These are phyloP conservation scores for Podila minutissima DNA, from an alignment of 192 early-diverging fungal genomes.

Conservation along the genomic window DNA sequence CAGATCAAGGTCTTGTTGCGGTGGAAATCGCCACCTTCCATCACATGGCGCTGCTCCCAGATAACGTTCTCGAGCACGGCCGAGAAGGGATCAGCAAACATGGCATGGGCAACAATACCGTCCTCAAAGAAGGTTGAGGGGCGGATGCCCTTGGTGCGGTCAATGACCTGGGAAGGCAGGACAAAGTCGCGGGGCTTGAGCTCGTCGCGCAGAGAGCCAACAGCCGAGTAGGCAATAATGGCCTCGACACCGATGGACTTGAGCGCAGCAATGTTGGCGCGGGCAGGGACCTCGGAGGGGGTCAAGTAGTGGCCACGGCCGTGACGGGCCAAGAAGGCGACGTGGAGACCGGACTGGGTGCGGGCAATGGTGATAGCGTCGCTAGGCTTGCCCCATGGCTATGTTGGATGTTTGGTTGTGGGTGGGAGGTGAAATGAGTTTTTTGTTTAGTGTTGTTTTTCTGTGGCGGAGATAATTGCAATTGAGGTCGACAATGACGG, in stretches of 20 bases:
- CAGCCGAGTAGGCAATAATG: constrained; percentile 96
- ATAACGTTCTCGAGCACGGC: constrained; percentile 77
- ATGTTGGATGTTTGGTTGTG: background rate
- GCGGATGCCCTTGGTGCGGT: constrained; percentile 97
- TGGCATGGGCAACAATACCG: constrained; percentile 90
- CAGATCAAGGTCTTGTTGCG: constrained; percentile 87
- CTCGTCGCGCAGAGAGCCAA: constrained; percentile 94
- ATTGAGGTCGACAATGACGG: background rate
- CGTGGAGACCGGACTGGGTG: constrained; percentile 75
- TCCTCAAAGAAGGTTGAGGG: constrained; percentile 93
- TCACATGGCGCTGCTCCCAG: constrained; percentile 55
- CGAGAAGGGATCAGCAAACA: constrained; percentile 96
- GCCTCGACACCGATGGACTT: constrained; percentile 93
- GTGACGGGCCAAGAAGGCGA: constrained; percentile 98
- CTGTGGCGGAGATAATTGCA: background rate
- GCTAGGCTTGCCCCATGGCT: constrained; percentile 91
- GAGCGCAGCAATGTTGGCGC: constrained; percentile 98
- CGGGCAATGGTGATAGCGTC: constrained; percentile 86
- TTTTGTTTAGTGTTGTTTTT: background rate
- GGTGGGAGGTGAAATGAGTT: constrained; percentile 2
- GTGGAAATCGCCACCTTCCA: constrained; percentile 76
- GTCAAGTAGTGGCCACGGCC: constrained; percentile 89
- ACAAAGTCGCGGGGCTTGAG: constrained; percentile 96
- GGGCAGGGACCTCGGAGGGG: constrained; percentile 90
- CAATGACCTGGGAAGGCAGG: constrained; percentile 93